These are phyloP conservation scores for Saccharomycopsis sp. DNA, from an alignment of 805 yeast genomes.

Conservation along the genomic window DNA sequence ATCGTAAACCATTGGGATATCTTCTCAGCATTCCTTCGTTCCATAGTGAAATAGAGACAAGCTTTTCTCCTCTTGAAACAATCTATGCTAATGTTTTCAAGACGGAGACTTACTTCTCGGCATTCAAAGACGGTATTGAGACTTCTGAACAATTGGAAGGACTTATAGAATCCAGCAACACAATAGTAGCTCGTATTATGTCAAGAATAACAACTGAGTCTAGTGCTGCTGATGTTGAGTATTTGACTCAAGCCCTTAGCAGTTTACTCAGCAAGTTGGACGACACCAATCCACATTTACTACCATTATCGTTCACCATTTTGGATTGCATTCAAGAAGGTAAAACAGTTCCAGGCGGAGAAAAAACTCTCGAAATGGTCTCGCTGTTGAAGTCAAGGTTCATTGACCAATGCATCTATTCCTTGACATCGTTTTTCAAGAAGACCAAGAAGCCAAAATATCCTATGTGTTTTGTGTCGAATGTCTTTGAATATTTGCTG, in stretches of 20 bases:
- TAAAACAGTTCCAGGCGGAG: not conserved
- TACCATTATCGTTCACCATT: conserved; percentile 1
- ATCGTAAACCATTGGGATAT: not conserved
- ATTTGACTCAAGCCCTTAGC: conserved; percentile 1
- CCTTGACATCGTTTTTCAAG: not conserved
- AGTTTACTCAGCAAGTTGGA: not conserved
- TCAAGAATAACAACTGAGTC: not conserved
- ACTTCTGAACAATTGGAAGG: not conserved
- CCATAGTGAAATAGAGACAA: not conserved
- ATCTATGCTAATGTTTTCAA: not conserved
- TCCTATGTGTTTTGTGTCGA: not conserved
- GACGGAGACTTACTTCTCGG: not conserved
- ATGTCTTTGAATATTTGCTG: not conserved
- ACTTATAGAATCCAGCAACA: not conserved
- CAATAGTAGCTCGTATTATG: not conserved
- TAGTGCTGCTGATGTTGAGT: not conserved
- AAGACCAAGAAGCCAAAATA: not conserved
- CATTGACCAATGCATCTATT: not conserved
- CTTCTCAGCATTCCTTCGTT: not conserved
- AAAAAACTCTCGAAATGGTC: not conserved
- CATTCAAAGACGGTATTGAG: not conserved
- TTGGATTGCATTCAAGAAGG: not conserved
- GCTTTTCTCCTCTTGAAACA: not conserved
- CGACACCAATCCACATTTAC: not conserved
- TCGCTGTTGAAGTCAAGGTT: not conserved